A percentile compares a stretch with the other conserved stretches of the same genome.
phyloP scores from a whole-genome alignment of 345 rosid species.

The Acer yangbiense region DNA sequence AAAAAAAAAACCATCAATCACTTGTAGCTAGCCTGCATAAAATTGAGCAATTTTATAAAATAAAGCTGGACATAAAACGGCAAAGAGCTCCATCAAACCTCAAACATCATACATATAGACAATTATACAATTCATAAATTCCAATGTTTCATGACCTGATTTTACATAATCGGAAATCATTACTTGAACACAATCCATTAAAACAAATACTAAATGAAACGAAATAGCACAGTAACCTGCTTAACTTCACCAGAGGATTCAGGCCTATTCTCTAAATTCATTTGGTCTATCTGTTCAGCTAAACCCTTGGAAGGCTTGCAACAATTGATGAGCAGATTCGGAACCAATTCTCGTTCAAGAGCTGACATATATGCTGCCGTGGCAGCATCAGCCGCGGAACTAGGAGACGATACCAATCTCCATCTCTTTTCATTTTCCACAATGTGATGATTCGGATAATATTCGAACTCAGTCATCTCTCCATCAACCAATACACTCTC shows the following conservation, averaged over 20 bases:
- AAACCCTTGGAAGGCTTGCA: slow-evolving; percentile 79
- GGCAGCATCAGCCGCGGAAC: slow-evolving; percentile 88
- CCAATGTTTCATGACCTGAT: not conserved
- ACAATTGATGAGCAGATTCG: slow-evolving; percentile 86
- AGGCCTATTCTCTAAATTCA: slow-evolving; percentile 53
- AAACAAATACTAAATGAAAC: slow-evolving; percentile 3
- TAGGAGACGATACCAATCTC: slow-evolving; percentile 53
- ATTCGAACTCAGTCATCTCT: slow-evolving; percentile 84
- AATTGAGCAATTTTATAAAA: not conserved
- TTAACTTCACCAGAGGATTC: slow-evolving; percentile 62
- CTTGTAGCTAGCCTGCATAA: not conserved
- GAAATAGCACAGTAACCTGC: slow-evolving; percentile 51
- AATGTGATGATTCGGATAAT: slow-evolving; percentile 71
- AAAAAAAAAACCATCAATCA: not conserved
- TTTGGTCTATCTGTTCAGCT: slow-evolving; percentile 53
- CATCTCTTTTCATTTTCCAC: slow-evolving; percentile 56
- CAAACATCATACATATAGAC: not conserved
- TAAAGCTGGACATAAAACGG: not conserved
- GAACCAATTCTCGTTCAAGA: slow-evolving; percentile 64
- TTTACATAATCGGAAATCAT: not conserved
- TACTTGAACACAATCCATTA: not conserved
- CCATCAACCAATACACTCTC: slow-evolving; percentile 91
- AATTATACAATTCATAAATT: not conserved
- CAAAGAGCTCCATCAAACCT: not conserved
- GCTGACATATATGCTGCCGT: slow-evolving; percentile 62